These are phyloP conservation scores for Kwoniella dejecticola DNA, from an alignment of 768 basidiomycete genomes.

Conservation along the genomic window DNA sequence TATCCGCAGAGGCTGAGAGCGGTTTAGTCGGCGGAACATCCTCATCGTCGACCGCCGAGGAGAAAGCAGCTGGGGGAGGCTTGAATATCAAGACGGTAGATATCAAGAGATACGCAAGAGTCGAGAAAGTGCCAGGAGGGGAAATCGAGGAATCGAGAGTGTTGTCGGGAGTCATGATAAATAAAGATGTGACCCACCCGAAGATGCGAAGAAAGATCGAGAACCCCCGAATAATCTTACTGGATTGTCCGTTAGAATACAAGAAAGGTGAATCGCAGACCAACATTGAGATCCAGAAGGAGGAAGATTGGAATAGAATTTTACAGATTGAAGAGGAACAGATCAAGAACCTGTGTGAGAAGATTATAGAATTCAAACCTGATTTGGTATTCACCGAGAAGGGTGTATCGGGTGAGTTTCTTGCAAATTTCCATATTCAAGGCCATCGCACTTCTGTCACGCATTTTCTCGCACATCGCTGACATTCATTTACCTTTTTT, in stretches of 20 bases:
- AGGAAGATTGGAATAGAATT: constrained; percentile 86
- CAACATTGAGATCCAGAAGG: constrained; percentile 95
- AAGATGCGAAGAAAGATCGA: constrained; percentile 89
- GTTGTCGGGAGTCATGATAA: constrained; percentile 88
- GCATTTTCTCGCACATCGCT: neutral
- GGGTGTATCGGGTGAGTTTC: constrained; percentile 81
- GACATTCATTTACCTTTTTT: neutral
- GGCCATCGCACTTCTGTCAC: too few species aligned
- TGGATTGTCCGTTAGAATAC: constrained; percentile 96
- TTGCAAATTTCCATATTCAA: too few species aligned
- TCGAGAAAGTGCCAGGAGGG: constrained; percentile 96
- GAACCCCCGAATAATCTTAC: constrained; percentile 81
- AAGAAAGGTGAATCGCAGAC: constrained; percentile 99
- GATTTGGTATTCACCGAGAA: constrained; percentile 96
- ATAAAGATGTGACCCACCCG: constrained; percentile 98
- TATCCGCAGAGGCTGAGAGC: constrained; percentile 63
- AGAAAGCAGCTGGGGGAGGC: constrained; percentile 14
- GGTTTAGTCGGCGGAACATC: constrained; percentile 29
- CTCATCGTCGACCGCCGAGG: neutral
- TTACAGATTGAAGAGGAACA: constrained; percentile 97
- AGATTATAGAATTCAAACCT: constrained; percentile 88
- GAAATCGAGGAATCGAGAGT: constrained; percentile 93
- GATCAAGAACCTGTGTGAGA: constrained; percentile 79
- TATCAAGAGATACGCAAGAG: constrained; percentile 95
- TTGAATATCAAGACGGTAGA: constrained; percentile 77